Percentiles rank a stretch among this genome's conserved stretches.
These are phyloP conservation scores for Naegleria lovaniensis DNA, from an alignment of 208 protist species.

Conservation along the genomic window DNA sequence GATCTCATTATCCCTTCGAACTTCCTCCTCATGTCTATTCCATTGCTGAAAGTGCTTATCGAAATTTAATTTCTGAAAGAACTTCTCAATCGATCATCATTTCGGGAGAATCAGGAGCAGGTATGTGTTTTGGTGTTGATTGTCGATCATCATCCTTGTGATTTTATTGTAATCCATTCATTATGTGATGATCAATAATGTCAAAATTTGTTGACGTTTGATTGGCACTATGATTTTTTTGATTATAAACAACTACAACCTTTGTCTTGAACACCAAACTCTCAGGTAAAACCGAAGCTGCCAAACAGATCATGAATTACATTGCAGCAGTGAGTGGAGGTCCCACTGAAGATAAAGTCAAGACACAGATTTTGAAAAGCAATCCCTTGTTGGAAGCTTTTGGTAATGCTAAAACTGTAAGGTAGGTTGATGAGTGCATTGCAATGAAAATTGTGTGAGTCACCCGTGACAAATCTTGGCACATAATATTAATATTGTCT, in stretches of 20 bases:
- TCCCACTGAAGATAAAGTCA: slow-evolving; percentile 66
- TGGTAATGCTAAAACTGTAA: slow-evolving; percentile 81
- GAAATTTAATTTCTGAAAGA: background rate
- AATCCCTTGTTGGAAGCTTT: slow-evolving; percentile 80
- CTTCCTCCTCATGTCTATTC: slow-evolving; percentile 18
- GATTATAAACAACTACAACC: background rate
- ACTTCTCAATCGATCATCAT: background rate
- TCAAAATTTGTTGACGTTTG: too few relatives aligned
- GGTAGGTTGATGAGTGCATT: background rate
- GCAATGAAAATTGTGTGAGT: too few relatives aligned
- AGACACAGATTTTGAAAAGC: slow-evolving; percentile 78
- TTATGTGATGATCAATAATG: too few relatives aligned
- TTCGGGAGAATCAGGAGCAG: slow-evolving; percentile 1
- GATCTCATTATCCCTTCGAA: background rate
- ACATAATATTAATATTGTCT: too few relatives aligned
- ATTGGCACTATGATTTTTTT: too few relatives aligned
- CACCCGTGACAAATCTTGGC: too few relatives aligned
- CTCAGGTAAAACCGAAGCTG: slow-evolving; percentile 89
- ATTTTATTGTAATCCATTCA: too few relatives aligned
- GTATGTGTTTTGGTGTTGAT: background rate
- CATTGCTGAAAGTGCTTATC: slow-evolving; percentile 10
- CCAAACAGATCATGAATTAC: slow-evolving; percentile 90
- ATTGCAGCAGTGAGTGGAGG: slow-evolving; percentile 70
- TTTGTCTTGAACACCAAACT: slow-evolving; percentile 40
- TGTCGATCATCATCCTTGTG: too few relatives aligned